Conservation (phyloP, 1,284 basidiomycete species). For the Cryptococcus sp. region DNA sequence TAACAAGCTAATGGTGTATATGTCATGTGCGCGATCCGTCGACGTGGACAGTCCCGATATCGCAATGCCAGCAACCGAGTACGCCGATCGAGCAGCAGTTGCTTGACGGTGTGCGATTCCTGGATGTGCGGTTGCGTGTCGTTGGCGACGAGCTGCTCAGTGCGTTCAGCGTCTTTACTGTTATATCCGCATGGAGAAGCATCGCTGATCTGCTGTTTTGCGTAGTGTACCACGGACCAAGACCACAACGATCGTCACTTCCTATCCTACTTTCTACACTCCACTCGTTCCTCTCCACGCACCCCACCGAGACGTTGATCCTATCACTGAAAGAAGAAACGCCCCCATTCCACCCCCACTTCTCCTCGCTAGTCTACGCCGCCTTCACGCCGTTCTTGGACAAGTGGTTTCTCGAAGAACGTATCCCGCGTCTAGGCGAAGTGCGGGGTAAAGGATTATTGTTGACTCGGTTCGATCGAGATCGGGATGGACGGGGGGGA, state of each 20-base stretch:
- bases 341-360: conserved; percentile 51
- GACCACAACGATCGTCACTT: conserved; percentile 69
- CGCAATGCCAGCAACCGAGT: conserved; percentile 49
- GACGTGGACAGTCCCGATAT: conserved; percentile 36
- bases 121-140: conserved; percentile 77
- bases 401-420: conserved; percentile 75
- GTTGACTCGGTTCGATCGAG: conserved; percentile 69
- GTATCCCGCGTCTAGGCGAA: conserved; percentile 74
- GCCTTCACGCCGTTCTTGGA: conserved; percentile 63
- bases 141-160: conserved; percentile 58
- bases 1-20: not conserved
- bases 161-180: conserved; percentile 17
- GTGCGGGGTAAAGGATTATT: conserved; percentile 78
- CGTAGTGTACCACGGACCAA: conserved; percentile 73
- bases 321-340: conserved; percentile 85
- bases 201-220: not conserved
- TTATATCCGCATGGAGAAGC: not conserved
- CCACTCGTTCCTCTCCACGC: conserved; percentile 65
- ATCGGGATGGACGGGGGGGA: conserved; percentile 61
- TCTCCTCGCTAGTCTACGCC: conserved; percentile 67
- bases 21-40: conserved; percentile 50
- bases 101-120: conserved; percentile 62
- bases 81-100: conserved; percentile 48
- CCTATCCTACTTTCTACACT: conserved; percentile 62
- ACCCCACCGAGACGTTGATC: conserved; percentile 70